phyloP scores from a whole-genome alignment of 2,329 filamentous ascomycete genomes.

The Fusarium sp. region DNA sequence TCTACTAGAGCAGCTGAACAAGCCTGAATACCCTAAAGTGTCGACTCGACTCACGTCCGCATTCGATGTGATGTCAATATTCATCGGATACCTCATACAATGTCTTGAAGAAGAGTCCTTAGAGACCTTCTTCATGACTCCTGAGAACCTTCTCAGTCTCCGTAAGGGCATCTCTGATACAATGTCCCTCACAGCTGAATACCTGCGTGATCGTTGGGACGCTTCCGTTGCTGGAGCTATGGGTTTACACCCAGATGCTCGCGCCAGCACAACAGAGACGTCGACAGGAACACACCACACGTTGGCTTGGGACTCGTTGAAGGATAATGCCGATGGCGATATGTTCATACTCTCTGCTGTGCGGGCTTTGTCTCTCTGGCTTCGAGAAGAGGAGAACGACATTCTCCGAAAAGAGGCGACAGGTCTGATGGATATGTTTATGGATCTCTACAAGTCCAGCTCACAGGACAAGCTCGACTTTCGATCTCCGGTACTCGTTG shows the following conservation, averaged over 20 bases:
- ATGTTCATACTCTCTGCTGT: conserved; percentile 71
- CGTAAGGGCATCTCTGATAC: conserved; percentile 73
- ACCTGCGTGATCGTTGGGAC: conserved; percentile 78
- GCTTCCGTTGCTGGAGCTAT: conserved; percentile 72
- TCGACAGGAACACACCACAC: conserved; percentile 61
- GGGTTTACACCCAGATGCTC: conserved; percentile 71
- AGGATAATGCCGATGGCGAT: conserved; percentile 64
- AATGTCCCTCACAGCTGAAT: conserved; percentile 73
- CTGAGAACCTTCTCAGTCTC: conserved; percentile 72
- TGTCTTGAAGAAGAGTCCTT: conserved; percentile 64
- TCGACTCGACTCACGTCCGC: conserved; percentile 70
- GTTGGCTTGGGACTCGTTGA: conserved; percentile 70
- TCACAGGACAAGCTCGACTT: conserved; percentile 62
- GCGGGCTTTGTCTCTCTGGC: conserved; percentile 72
- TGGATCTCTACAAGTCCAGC: conserved; percentile 69
- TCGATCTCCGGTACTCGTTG: conserved; percentile 68
- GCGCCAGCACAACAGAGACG: conserved; percentile 59
- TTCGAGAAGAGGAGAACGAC: conserved; percentile 76
- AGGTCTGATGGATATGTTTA: conserved; percentile 72
- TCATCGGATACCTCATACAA: conserved; percentile 69
- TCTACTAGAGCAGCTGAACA: conserved; percentile 70
- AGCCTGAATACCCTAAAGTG: conserved; percentile 62
- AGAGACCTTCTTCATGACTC: conserved; percentile 62
- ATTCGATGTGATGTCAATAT: conserved; percentile 73
- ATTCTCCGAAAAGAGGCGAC: conserved; percentile 67